Evolutionary conservation across 164 flowering plant species (phyloP).

Genomic region (Piper longum): DNA sequence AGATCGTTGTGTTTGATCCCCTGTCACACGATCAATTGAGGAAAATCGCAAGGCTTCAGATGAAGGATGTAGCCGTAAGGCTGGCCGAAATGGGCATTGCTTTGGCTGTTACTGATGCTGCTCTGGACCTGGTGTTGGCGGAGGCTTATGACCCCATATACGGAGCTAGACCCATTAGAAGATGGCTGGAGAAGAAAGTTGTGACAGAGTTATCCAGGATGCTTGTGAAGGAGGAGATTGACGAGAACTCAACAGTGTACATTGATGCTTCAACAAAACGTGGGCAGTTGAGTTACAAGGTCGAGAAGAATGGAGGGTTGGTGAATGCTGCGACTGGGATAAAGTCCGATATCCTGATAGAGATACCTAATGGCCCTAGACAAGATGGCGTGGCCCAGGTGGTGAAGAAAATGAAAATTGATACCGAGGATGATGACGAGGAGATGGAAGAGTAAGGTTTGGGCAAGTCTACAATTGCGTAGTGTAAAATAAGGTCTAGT

Average conservation of each 20-base stretch:
- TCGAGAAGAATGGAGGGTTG: constrained; percentile 48
- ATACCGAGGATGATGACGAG: constrained; percentile 8
- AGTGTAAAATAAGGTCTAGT: no score
- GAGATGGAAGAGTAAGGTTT: constrained; percentile 5
- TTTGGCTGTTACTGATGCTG: no score
- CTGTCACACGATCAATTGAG: no score
- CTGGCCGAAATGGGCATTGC: no score
- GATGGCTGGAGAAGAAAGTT: constrained; percentile 76
- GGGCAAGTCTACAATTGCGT: no score
- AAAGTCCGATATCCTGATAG: constrained; percentile 42
- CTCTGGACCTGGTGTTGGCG: no score
- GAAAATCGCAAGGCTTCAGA: no score
- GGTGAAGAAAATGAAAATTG: constrained; percentile 57
- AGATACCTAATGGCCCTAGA: constrained; percentile 26
- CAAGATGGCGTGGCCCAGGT: constrained; percentile 23
- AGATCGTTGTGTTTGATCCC: no score
- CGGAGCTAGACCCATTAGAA: constrained; percentile 14
- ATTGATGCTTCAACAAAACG: constrained; percentile 36
- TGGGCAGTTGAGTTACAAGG: constrained; percentile 14
- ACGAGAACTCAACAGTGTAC: constrained; percentile 81
- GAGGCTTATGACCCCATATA: no score
- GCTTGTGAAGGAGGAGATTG: constrained; percentile 68
- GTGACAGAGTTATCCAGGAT: constrained; percentile 75
- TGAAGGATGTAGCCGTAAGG: no score
- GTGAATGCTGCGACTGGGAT: constrained; percentile 44